These are phyloP conservation scores for Saccharomycopsis phalli DNA, from an alignment of 1,139 yeast genomes.

Conservation along the genomic window DNA sequence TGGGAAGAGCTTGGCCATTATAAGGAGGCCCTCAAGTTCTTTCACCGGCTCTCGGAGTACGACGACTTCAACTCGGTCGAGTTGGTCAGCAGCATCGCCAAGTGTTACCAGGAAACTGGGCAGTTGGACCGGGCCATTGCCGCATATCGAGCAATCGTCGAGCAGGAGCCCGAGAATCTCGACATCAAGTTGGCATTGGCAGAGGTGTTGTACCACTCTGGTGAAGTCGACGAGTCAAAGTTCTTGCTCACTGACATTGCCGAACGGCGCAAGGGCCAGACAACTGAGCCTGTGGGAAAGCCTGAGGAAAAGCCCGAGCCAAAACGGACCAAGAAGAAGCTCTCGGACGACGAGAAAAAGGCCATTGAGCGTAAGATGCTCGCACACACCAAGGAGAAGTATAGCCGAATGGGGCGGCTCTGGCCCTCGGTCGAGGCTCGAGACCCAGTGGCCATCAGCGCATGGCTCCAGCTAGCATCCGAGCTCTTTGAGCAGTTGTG, in stretches of 20 bases:
- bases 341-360: slow-evolving; percentile 47
- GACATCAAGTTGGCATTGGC: slow-evolving; percentile 74
- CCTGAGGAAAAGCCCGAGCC: neutral
- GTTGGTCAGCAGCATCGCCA: slow-evolving; percentile 57
- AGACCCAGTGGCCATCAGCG: slow-evolving; percentile 53
- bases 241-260: slow-evolving; percentile 33
- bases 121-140: slow-evolving; percentile 61
- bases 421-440: slow-evolving; percentile 42
- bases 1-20: slow-evolving; percentile 61
- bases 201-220: slow-evolving; percentile 69
- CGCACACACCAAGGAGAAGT: slow-evolving; percentile 55
- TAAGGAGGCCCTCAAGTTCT: slow-evolving; percentile 63
- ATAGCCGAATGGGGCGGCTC: slow-evolving; percentile 50
- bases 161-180: slow-evolving; percentile 51
- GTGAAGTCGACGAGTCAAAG: slow-evolving; percentile 57
- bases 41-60: slow-evolving; percentile 43
- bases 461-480: slow-evolving; percentile 81
- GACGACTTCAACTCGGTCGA: slow-evolving; percentile 44
- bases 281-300: neutral
- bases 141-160: slow-evolving; percentile 50
- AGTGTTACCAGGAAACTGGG: slow-evolving; percentile 67
- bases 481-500: slow-evolving; percentile 78
- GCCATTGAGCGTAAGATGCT: slow-evolving; percentile 53
- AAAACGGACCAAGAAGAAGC: slow-evolving; percentile 13
- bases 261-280: slow-evolving; percentile 23